Percentiles rank a stretch among this genome's conserved stretches.
These are phyloP conservation scores for Acanthamoeba culbertsoni DNA, from an alignment of 208 protist species.

Conservation along the genomic window DNA sequence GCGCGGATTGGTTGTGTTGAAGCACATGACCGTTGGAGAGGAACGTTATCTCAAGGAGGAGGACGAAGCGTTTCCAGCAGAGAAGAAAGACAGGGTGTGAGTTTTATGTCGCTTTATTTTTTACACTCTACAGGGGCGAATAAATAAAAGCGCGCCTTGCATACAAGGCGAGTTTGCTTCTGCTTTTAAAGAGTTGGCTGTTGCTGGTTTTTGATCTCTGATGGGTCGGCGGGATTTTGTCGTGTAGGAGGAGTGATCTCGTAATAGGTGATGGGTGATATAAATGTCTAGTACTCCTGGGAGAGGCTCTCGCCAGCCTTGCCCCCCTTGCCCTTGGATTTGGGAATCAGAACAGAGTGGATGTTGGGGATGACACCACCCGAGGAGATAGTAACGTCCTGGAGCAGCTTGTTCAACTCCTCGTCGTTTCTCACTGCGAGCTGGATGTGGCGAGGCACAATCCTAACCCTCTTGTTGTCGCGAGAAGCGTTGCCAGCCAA, in stretches of 20 bases:
- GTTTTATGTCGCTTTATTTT: background rate
- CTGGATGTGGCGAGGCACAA: constrained; percentile 93
- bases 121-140: background rate
- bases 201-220: too few species aligned
- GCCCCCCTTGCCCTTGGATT: constrained; percentile 76
- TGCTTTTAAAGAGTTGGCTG: too few species aligned
- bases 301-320: constrained; percentile 55
- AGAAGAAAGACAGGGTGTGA: background rate
- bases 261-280: background rate
- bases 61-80: background rate
- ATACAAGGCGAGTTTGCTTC: constrained; percentile 35
- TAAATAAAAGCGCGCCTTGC: background rate
- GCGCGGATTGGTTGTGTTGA: background rate
- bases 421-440: constrained; percentile 93
- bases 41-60: background rate
- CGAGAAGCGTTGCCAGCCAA: constrained; percentile 92
- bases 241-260: background rate
- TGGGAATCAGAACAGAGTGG: constrained; percentile 88
- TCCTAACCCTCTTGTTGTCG: constrained; percentile 91
- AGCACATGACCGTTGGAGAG: background rate
- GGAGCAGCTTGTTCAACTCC: constrained; percentile 93
- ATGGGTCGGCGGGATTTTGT: too few species aligned
- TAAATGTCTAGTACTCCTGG: constrained; percentile 71
- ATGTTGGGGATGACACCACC: constrained; percentile 95
- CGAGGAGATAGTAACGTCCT: constrained; percentile 89